Percentiles rank a stretch among this genome's conserved stretches.
phyloP scores from a whole-genome alignment of 352 stramenopile species.

The Phytophthora cryptogea region DNA sequence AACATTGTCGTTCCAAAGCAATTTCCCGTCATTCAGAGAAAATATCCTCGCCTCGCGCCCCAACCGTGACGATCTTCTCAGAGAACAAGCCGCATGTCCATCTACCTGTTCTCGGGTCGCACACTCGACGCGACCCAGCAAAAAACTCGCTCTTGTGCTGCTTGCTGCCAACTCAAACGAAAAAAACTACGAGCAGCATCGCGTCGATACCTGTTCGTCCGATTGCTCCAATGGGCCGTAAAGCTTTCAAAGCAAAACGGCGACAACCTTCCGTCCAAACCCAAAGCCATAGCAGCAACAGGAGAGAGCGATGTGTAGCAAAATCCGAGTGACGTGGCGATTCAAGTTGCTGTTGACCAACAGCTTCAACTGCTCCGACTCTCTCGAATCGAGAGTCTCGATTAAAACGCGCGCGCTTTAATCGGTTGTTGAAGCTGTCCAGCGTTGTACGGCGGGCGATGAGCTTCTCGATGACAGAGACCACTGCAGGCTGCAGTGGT shows the following conservation, averaged over 20 bases:
- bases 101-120: constrained; percentile 6
- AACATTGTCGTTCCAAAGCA: neutral
- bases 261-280: constrained; percentile 2
- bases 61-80: neutral
- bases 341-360: constrained; percentile 29
- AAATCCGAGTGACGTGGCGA: constrained; percentile 9
- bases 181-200: neutral
- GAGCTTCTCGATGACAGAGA: too few species aligned
- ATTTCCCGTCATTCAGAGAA: constrained; percentile 5
- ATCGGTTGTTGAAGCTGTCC: constrained; percentile 6
- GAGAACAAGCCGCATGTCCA: constrained; percentile 3
- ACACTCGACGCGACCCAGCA: neutral
- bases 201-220: neutral
- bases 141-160: constrained; percentile 33
- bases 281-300: neutral
- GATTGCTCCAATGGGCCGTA: neutral
- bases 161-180: constrained; percentile 30
- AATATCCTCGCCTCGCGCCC: constrained; percentile 3
- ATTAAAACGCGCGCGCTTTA: constrained; percentile 28
- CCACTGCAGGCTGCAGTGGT: too few species aligned
- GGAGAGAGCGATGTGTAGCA: constrained; percentile 16
- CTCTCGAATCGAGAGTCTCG: too few species aligned
- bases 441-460: neutral
- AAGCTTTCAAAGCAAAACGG: constrained; percentile 4
- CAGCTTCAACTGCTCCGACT: constrained; percentile 34